A percentile compares a stretch with the other conserved stretches of the same genome.
Conservation (phyloP, 2,329 filamentous ascomycete species). For the Plenodomus tracheiphilus region DNA sequence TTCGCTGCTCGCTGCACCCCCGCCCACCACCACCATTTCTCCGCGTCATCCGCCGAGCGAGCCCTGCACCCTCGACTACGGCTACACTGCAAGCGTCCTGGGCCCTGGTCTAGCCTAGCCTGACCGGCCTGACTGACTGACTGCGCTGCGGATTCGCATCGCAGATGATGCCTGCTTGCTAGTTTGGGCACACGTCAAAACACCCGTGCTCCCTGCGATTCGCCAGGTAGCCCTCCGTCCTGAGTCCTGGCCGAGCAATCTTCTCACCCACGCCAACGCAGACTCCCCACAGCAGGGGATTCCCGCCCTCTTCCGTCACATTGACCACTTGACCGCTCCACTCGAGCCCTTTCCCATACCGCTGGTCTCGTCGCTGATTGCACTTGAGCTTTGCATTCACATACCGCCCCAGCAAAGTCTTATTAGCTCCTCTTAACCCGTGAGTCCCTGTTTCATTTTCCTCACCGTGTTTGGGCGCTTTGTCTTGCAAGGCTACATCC, state of each 20-base stretch:
- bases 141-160: conserved; percentile 12
- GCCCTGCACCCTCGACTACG: conserved; percentile 23
- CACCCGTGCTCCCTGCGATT: conserved; percentile 33
- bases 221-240: conserved; percentile 22
- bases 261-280: conserved; percentile 32
- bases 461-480: conserved; percentile 30
- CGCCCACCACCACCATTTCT: conserved; percentile 12
- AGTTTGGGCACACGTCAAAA: conserved; percentile 28
- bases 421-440: conserved; percentile 25
- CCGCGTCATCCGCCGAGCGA: conserved; percentile 35
- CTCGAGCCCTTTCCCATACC: conserved; percentile 11
- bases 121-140: no score
- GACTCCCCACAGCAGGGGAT: conserved; percentile 31
- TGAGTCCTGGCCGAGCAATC: conserved; percentile 22
- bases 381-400: conserved; percentile 31
- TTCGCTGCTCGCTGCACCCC: conserved; percentile 20
- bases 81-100: conserved; percentile 14
- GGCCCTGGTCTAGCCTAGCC: conserved; percentile 22
- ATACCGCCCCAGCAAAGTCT: conserved; percentile 11
- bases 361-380: conserved; percentile 28
- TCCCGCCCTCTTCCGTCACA: conserved; percentile 38
- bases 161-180: conserved; percentile 19
- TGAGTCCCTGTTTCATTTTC: conserved; percentile 45
- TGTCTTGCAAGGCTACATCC: conserved; percentile 33
- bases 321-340: conserved; percentile 34